Evolutionary conservation across 148 eudicot species (phyloP).

Genomic region (Arctostaphylos glauca): DNA sequence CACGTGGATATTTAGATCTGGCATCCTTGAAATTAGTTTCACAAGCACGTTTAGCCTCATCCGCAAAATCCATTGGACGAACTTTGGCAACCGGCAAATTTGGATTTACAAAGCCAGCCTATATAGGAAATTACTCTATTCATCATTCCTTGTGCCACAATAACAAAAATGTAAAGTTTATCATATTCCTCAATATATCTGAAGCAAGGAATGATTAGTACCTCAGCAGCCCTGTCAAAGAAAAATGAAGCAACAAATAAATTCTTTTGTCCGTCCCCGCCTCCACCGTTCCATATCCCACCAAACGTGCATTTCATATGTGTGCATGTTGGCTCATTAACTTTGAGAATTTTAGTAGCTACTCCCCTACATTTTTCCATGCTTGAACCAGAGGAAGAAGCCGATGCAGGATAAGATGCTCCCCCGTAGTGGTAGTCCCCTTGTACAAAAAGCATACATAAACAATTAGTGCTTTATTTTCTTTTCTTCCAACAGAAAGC

Average conservation of each 20-base stretch:
- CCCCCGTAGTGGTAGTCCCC: conserved; percentile 86
- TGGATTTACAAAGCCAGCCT: conserved; percentile 87
- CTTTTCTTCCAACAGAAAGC: background rate
- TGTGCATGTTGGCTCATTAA: conserved; percentile 81
- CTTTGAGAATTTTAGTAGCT: conserved; percentile 68
- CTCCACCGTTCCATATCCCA: conserved; percentile 96
- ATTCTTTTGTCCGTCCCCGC: conserved; percentile 90
- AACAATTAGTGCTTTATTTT: background rate
- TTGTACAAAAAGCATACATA: conserved; percentile 23
- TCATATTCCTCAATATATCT: background rate
- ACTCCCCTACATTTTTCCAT: conserved; percentile 48
- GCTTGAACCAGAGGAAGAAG: conserved; percentile 67
- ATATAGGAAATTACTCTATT: conserved; percentile 3
- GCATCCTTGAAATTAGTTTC: conserved; percentile 56
- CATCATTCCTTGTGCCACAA: conserved; percentile 6
- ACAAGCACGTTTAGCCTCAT: conserved; percentile 83
- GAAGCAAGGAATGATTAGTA: conserved; percentile 24
- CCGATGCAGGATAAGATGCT: conserved; percentile 38
- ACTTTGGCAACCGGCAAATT: conserved; percentile 61
- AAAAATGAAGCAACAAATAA: conserved; percentile 94
- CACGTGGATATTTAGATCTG: conserved; percentile 53
- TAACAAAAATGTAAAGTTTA: background rate
- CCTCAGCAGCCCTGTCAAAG: conserved; percentile 99
- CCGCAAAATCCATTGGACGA: conserved; percentile 61
- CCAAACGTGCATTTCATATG: conserved; percentile 99